Conservation (phyloP, 768 basidiomycete genomes). For the Rickenella mellea region DNA sequence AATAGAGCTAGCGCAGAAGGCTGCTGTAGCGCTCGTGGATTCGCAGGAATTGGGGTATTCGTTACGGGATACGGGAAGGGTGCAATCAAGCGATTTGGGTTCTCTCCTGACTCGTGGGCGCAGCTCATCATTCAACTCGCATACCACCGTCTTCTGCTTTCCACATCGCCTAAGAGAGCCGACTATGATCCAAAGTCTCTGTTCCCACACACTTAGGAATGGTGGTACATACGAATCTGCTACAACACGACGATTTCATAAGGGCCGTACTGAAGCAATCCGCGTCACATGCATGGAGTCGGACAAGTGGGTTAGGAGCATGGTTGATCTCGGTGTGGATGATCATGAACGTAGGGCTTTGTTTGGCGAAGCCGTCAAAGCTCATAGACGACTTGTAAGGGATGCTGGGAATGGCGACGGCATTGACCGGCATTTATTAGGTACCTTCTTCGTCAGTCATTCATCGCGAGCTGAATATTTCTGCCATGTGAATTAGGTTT, state of each 20-base stretch:
- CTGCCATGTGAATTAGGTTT: too few species aligned
- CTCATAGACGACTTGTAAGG: conserved; percentile 58
- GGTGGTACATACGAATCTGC: conserved; percentile 94
- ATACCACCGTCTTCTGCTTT: conserved; percentile 61
- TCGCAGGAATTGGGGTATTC: conserved; percentile 56
- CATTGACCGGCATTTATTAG: conserved; percentile 80
- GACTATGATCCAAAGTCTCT: too few species aligned
- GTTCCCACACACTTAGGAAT: conserved; percentile 29
- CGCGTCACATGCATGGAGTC: conserved; percentile 71
- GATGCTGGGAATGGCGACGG: conserved; percentile 61
- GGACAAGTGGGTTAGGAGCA: conserved; percentile 64
- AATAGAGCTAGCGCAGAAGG: conserved; percentile 46
- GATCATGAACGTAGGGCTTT: conserved; percentile 37
- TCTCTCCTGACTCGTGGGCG: conserved; percentile 93
- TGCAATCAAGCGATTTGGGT: conserved; percentile 75
- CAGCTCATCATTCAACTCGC: conserved; percentile 91
- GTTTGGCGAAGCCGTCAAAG: conserved; percentile 52
- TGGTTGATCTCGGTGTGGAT: conserved; percentile 43
- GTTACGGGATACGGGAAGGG: conserved; percentile 77
- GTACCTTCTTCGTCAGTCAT: too few species aligned
- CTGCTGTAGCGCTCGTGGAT: conserved; percentile 48
- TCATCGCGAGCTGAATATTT: too few species aligned
- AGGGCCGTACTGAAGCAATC: conserved; percentile 92
- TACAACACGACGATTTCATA: conserved; percentile 75
- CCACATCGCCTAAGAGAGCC: too few species aligned